A percentile compares a stretch with the other conserved stretches of the same genome.
Evolutionary conservation across 129 eudicot species (phyloP).

Genomic region (Erigeron canadensis): DNA sequence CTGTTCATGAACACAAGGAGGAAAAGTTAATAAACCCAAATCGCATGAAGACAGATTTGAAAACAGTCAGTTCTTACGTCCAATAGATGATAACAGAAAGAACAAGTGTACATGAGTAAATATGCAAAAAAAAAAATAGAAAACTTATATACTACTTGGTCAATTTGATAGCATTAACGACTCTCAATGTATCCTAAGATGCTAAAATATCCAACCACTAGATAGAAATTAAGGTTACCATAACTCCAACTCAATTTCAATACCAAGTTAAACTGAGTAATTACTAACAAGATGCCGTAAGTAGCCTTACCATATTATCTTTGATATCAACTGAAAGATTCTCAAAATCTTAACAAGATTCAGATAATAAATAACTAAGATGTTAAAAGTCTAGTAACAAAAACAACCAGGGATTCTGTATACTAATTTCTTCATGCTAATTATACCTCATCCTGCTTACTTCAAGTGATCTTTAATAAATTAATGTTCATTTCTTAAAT

Average conservation of each 20-base stretch:
- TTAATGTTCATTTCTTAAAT: too few species aligned
- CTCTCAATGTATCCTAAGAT: background rate
- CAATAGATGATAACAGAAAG: conserved; percentile 1
- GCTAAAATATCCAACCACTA: background rate
- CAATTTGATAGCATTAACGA: conserved; percentile 9
- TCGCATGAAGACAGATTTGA: background rate
- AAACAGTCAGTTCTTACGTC: background rate
- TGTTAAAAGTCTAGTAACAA: background rate
- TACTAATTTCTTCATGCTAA: too few species aligned
- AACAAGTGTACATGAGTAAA: background rate
- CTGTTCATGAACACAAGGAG: conserved; percentile 34
- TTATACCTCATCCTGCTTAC: too few species aligned
- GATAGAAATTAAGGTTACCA: background rate
- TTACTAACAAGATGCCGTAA: background rate
- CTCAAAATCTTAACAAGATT: conserved; percentile 7
- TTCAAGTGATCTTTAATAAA: too few species aligned
- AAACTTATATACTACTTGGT: conserved; percentile 2
- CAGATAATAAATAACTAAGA: conserved; percentile 1
- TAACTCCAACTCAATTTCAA: conserved; percentile 15
- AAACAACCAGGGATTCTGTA: conserved; percentile 4
- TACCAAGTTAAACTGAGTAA: background rate
- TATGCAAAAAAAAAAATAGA: background rate
- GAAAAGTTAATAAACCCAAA: background rate
- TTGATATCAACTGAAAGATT: background rate
- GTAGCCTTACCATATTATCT: background rate